Conservation (phyloP, 257 asterid species). For the Anisodus acutangulus region DNA sequence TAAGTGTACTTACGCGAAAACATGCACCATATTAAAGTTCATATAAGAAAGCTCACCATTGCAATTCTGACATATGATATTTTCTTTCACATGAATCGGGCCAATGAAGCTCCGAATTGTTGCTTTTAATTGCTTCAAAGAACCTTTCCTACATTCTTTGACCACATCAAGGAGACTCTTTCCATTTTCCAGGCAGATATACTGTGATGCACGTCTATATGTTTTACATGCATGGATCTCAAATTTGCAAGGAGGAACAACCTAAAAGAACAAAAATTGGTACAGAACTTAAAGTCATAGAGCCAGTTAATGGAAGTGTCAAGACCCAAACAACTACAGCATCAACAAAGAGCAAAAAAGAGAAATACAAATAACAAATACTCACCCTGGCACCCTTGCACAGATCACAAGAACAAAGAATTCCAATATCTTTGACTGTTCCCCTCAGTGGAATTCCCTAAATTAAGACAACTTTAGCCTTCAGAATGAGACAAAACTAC, state of each 20-base stretch:
- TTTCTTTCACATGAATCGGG: constrained; percentile 78
- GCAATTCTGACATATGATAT: constrained; percentile 74
- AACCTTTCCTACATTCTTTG: constrained; percentile 81
- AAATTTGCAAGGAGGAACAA: constrained; percentile 88
- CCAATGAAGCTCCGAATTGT: constrained; percentile 77
- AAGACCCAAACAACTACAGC: background rate
- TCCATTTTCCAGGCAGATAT: constrained; percentile 92
- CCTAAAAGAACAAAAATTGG: constrained; percentile 46
- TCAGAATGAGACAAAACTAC: constrained; percentile 10
- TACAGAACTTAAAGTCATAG: constrained; percentile 14
- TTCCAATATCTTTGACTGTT: constrained; percentile 82
- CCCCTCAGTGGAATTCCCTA: constrained; percentile 60
- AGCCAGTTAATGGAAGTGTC: background rate
- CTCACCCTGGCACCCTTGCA: constrained; percentile 81
- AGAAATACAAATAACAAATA: constrained; percentile 34
- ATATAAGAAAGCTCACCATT: constrained; percentile 51
- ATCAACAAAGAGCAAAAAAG: constrained; percentile 26
- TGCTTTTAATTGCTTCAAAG: constrained; percentile 71
- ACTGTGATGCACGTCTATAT: constrained; percentile 92
- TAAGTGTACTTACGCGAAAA: constrained; percentile 32
- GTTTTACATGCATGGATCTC: constrained; percentile 95
- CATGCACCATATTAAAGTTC: constrained; percentile 15
- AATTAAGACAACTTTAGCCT: constrained; percentile 17
- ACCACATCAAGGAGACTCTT: constrained; percentile 94
- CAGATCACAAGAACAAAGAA: constrained; percentile 80